A percentile compares a stretch with the other conserved stretches of the same genome.
phyloP scores from a whole-genome alignment of 768 basidiomycete genomes.

The Pisolithus orientalis region DNA sequence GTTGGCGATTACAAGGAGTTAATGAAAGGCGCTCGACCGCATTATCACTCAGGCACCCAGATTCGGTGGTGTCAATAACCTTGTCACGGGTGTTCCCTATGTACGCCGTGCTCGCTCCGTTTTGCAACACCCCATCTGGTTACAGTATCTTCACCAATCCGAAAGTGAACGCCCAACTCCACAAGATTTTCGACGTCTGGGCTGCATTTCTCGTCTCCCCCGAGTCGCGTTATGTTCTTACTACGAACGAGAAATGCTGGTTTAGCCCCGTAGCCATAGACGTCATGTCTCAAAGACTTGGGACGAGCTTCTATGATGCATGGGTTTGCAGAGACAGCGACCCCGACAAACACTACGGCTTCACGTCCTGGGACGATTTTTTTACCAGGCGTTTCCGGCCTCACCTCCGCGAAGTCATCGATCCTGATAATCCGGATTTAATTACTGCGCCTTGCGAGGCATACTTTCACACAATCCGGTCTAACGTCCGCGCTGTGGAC shows the following conservation, averaged over 20 bases:
- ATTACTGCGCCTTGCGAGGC: conserved; percentile 50
- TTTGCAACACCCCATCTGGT: conserved; percentile 1
- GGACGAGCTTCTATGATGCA: conserved; percentile 28
- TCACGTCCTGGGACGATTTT: no score
- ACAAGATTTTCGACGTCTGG: no score
- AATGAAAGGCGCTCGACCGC: background rate
- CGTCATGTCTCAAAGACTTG: conserved; percentile 7
- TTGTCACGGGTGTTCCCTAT: background rate
- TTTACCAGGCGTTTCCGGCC: no score
- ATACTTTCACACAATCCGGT: conserved; percentile 29
- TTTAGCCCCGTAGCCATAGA: conserved; percentile 32
- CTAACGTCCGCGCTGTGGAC: conserved; percentile 34
- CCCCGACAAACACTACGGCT: conserved; percentile 9
- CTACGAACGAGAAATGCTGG: no score
- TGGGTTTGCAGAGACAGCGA: conserved; percentile 34
- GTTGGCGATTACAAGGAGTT: conserved; percentile 1
- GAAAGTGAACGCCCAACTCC: background rate
- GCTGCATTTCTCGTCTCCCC: no score
- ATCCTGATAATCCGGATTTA: conserved; percentile 23
- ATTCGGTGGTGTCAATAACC: background rate
- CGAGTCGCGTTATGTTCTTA: no score
- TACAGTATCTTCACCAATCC: conserved; percentile 20
- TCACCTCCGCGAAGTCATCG: conserved; percentile 30
- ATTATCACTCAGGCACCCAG: background rate
- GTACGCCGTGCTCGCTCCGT: background rate